Conservation (phyloP, 352 stramenopile genomes). For the Globisporangium carolinianum region DNA sequence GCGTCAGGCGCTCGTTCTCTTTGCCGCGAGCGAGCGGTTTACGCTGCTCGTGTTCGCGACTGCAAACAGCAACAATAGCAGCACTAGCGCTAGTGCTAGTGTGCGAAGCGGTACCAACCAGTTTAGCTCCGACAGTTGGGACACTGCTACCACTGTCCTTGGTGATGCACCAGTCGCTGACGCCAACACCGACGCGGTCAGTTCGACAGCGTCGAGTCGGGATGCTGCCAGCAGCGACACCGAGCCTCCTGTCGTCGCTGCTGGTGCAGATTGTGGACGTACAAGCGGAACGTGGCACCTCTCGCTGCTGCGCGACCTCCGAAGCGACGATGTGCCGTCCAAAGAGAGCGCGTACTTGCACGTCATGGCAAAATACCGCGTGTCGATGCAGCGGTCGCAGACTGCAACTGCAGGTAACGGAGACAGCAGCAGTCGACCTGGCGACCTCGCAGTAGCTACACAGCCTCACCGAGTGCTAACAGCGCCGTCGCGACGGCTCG, state of each 20-base stretch:
- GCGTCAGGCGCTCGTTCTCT: slow-evolving; percentile 23
- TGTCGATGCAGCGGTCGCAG: slow-evolving; percentile 19
- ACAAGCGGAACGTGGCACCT: slow-evolving; percentile 31
- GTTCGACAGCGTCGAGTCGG: too few relatives aligned
- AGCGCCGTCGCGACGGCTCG: background rate
- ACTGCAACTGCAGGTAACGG: too few relatives aligned
- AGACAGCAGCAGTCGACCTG: too few relatives aligned
- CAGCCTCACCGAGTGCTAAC: slow-evolving; percentile 2
- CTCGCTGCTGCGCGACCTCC: slow-evolving; percentile 21
- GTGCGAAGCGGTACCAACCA: too few relatives aligned
- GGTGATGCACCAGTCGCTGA: too few relatives aligned
- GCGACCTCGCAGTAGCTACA: background rate
- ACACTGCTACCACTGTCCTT: too few relatives aligned
- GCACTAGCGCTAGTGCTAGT: too few relatives aligned
- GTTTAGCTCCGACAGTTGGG: too few relatives aligned
- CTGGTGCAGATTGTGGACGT: background rate
- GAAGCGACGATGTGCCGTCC: slow-evolving; percentile 32
- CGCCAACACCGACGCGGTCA: too few relatives aligned
- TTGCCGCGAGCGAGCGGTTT: slow-evolving; percentile 38
- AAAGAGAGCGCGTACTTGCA: slow-evolving; percentile 37
- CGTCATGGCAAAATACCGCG: slow-evolving; percentile 56
- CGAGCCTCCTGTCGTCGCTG: too few relatives aligned
- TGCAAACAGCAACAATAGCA: slow-evolving; percentile 9
- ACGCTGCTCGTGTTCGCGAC: slow-evolving; percentile 43
- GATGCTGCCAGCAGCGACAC: too few relatives aligned